A percentile compares a stretch with the other conserved stretches of the same genome.
Evolutionary conservation across 306 rosid species (phyloP).

Genomic region (Prosopis cineraria): DNA sequence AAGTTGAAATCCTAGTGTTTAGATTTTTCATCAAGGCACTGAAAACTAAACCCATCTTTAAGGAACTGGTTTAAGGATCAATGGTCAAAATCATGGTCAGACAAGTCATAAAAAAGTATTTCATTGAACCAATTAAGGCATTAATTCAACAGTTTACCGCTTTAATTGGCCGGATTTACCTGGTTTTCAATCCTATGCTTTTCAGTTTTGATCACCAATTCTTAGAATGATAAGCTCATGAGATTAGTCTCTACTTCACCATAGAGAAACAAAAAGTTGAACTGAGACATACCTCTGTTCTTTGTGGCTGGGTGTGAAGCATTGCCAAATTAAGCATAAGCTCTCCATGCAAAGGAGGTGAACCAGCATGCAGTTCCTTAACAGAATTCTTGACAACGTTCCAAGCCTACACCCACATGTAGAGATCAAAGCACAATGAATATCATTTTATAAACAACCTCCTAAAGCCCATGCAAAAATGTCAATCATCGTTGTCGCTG

Average conservation of each 20-base stretch:
- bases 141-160: too few species aligned
- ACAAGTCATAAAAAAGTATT: too few species aligned
- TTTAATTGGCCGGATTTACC: too few species aligned
- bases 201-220: background rate
- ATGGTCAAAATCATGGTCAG: too few species aligned
- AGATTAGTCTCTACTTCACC: background rate
- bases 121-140: too few species aligned
- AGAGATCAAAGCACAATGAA: constrained; percentile 21
- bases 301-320: background rate
- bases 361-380: background rate
- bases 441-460: constrained; percentile 10
- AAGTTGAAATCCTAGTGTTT: background rate
- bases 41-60: too few species aligned
- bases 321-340: background rate
- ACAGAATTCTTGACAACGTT: background rate
- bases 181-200: too few species aligned
- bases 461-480: constrained; percentile 1
- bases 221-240: background rate
- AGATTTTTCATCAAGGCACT: too few species aligned
- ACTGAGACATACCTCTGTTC: background rate
- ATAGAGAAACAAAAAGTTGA: background rate
- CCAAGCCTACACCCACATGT: background rate
- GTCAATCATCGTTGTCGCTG: constrained; percentile 56
- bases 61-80: too few species aligned
- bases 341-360: background rate